These are phyloP conservation scores for Pythium plurisporium DNA, from an alignment of 352 stramenopile species.

Conservation along the genomic window DNA sequence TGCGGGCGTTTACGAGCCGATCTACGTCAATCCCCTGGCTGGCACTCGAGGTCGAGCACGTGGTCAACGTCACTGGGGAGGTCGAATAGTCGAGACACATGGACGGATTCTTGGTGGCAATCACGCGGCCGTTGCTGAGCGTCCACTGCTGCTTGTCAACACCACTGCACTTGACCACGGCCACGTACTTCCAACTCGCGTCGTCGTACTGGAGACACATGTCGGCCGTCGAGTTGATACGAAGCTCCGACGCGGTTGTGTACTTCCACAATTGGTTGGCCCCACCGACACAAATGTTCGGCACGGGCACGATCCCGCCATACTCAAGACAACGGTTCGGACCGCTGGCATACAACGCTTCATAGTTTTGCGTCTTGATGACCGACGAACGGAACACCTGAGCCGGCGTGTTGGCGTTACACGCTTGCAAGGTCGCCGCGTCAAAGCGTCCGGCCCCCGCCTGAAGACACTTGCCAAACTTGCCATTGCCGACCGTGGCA, in stretches of 20 bases:
- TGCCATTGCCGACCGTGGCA: background rate
- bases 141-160: slow-evolving; percentile 14
- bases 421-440: background rate
- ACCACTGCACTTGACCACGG: slow-evolving; percentile 1
- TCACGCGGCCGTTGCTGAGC: too few species aligned
- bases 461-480: slow-evolving; percentile 7
- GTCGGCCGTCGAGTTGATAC: background rate
- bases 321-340: background rate
- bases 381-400: background rate
- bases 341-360: background rate
- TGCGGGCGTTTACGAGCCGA: too few species aligned
- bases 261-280: slow-evolving; percentile 3
- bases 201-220: background rate
- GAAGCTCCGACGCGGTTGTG: background rate
- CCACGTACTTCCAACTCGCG: background rate
- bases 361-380: background rate
- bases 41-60: too few species aligned
- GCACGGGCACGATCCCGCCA: background rate
- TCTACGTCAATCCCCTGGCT: too few species aligned
- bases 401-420: background rate
- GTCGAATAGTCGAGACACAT: too few species aligned
- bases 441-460: background rate
- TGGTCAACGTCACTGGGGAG: too few species aligned
- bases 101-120: too few species aligned
- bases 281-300: background rate